Base-by-base conservation (phyloP, 2,329 filamentous ascomycete species). In the Cladosporium sp. region DNA sequence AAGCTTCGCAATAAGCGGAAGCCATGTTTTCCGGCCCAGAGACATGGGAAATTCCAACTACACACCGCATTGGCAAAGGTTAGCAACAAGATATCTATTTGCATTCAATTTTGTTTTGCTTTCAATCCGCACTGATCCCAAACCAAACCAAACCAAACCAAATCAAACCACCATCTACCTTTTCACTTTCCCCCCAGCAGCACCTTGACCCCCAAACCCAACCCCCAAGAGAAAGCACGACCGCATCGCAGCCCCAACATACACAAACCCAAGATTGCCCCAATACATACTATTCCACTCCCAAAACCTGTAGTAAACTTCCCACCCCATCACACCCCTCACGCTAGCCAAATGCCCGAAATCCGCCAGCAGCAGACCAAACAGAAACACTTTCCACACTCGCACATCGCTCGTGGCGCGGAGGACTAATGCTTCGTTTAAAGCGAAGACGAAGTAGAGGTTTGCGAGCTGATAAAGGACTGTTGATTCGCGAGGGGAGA, bases 401-500 rank as follows among this genome's bases (percentile, higher is more conserved):
- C 82, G 81, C 36, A 89, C 73, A 78, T 93, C 88, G 58, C 80
- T 79, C 7, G 91, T 91, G 18, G 85, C 83, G 49, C 91, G 88
- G 69, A 94, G 83, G 14, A 94, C 88, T 26, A 92, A 78, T 1
- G 89, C 90, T 79, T 95, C 91, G 79, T 90, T 92, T 72, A 94
- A 78, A 64, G 89, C 87, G 76, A 93, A 91, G 65, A 91, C 85
- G 46, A 93, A 77, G 79, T 93, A 94, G 68, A 93, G 81, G 77
- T 92, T 93, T 51, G 89, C 89, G 34, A 94, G 84, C 79, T 94
- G 91, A 21, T 88, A 87, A 71, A 93, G 81, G 48, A 87, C 87
- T 66, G 93, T 86, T 65, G 63, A 69, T 11, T 86, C 84, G 1
- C 89, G 90, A 48, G 83, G 84, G 7, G 59, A 54, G 48, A 62